Evolutionary conservation across 805 yeast genomes (phyloP), one percentile per base, ranked within the genome.

Genomic region (Schizosaccharomyces cryophilus): DNA sequence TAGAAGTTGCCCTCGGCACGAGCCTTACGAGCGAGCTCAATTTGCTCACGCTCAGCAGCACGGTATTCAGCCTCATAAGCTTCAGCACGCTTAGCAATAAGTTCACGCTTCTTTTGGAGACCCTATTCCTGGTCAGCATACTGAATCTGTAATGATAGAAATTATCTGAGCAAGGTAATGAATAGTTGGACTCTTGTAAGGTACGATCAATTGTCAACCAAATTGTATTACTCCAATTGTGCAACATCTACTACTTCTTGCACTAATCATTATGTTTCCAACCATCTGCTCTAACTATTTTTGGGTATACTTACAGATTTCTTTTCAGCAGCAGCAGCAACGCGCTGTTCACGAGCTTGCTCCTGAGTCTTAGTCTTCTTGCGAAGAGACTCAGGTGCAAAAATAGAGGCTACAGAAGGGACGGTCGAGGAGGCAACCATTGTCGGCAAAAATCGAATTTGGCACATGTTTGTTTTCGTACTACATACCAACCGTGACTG

Each of bases 1-100:
- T 83, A 89, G 87, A 83, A 86, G 72, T 93, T 83, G 76, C 94
- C 95, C 73, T 82, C 78, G 76, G 90, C 89, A 81, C 85, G 86
- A 69, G 96, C 96, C 67, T 85, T 87, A 77, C 95, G 87, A 81
- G 83, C 83, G 72, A 95, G 94, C 63, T 79, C 78, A 73, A 66
- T 73, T 67, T 73, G 74, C 69, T 93, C 85, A 76, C 87, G 82
- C 77, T 85, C 93, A 73, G 93, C 88, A 69, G 82, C 85, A 70
- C 77, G 80, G 84, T 87, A 87, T 79, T 87, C 95, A 78, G 82
- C 77, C 74, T 83, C 82, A 86, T 87, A 87, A 77, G 87, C 87
- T 78, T 90, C 94, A 74, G 93, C 86, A 83, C 95, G 85, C 76
- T 85, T 85, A 75, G 81, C 82, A 75, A 84, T 80, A 69, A 81